A percentile compares a stretch with the other conserved stretches of the same genome.
Conservation (phyloP, 2,329 filamentous ascomycete species). For the Ceratocystis albifundus region DNA sequence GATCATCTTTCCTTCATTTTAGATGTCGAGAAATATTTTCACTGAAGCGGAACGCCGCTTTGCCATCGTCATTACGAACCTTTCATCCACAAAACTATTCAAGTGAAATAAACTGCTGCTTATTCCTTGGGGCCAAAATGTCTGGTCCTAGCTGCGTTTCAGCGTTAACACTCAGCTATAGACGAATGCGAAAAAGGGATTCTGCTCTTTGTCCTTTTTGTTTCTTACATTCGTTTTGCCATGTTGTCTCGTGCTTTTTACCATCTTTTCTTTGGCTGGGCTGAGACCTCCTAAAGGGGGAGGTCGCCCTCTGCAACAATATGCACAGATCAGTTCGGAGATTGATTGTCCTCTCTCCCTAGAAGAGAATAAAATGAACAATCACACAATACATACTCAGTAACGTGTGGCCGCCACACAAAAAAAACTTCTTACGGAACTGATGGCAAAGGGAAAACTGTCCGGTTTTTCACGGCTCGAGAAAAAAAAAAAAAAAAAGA, state of each 20-base stretch:
- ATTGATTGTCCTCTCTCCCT: slow-evolving; percentile 8
- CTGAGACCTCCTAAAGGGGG: not conserved
- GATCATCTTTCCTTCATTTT: too few relatives aligned
- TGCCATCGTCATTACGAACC: too few relatives aligned
- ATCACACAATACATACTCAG: not conserved
- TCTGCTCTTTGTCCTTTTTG: too few relatives aligned
- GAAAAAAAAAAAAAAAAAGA: not conserved
- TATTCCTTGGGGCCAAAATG: too few relatives aligned
- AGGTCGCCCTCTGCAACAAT: not conserved
- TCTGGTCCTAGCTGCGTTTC: too few relatives aligned
- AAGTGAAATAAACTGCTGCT: too few relatives aligned
- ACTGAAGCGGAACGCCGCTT: too few relatives aligned
- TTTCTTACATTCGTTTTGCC: too few relatives aligned
- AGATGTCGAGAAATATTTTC: too few relatives aligned
- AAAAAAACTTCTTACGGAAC: not conserved
- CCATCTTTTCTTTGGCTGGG: not conserved
- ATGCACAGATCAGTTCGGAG: not conserved
- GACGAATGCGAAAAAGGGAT: too few relatives aligned
- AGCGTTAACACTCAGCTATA: too few relatives aligned
- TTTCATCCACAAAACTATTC: too few relatives aligned
- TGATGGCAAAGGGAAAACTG: not conserved
- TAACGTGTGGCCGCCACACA: not conserved
- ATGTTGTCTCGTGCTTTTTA: not conserved
- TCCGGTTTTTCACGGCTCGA: not conserved
- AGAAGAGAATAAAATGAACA: not conserved